Evolutionary conservation across 2,329 filamentous ascomycete species (phyloP).

Genomic region (Alternaria gaisen): DNA sequence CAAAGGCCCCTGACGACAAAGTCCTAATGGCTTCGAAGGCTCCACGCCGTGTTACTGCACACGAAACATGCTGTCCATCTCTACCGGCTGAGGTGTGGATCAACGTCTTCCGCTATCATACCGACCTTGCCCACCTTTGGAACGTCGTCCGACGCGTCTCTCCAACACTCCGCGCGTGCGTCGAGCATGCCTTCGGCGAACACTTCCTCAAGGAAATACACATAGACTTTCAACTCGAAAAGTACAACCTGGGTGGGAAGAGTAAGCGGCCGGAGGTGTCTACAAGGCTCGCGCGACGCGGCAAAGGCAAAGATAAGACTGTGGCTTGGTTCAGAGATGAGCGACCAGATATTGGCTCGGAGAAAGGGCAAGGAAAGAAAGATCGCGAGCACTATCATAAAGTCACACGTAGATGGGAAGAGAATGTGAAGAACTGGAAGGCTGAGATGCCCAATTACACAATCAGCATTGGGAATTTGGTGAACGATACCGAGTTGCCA

Average conservation of each 20-base stretch:
- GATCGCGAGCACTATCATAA: slow-evolving; percentile 15
- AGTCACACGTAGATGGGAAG: slow-evolving; percentile 40
- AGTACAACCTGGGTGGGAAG: slow-evolving; percentile 46
- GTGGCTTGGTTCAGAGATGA: slow-evolving; percentile 31
- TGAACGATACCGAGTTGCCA: slow-evolving; percentile 46
- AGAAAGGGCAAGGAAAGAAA: slow-evolving; percentile 5
- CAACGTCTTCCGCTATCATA: slow-evolving; percentile 41
- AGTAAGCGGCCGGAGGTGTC: slow-evolving; percentile 38
- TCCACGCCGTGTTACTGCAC: neutral
- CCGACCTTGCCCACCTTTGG: slow-evolving; percentile 46
- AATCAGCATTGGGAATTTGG: slow-evolving; percentile 37
- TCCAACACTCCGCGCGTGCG: slow-evolving; percentile 35
- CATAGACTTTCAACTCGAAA: slow-evolving; percentile 44
- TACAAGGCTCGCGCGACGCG: slow-evolving; percentile 27
- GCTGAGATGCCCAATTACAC: slow-evolving; percentile 46
- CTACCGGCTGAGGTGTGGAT: slow-evolving; percentile 49
- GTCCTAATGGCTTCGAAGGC: slow-evolving; percentile 11
- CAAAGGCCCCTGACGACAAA: neutral
- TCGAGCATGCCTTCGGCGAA: slow-evolving; percentile 42
- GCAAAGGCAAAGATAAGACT: slow-evolving; percentile 22
- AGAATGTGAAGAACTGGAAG: slow-evolving; percentile 31
- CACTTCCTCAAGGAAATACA: slow-evolving; percentile 29
- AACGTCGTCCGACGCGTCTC: slow-evolving; percentile 41
- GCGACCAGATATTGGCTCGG: slow-evolving; percentile 9
- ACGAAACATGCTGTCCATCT: slow-evolving; percentile 27